Evolutionary conservation across 164 flowering plant species (phyloP).

Genomic region (Taxillus chinensis): DNA sequence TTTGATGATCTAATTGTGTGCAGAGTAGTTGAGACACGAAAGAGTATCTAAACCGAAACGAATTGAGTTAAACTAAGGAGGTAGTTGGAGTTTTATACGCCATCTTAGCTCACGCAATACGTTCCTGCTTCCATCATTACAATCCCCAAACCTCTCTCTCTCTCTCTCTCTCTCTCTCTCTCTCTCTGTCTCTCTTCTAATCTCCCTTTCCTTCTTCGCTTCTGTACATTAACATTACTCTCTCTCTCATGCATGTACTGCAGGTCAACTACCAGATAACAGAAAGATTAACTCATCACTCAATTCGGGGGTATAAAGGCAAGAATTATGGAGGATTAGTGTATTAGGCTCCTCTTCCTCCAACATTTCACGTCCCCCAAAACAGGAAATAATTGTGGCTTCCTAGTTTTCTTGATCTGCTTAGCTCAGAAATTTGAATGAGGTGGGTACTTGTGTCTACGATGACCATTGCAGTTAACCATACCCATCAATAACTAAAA

Average conservation of each 20-base stretch:
- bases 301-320: not conserved
- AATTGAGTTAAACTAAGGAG: slow-evolving; percentile 4
- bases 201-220: not conserved
- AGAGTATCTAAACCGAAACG: slow-evolving; percentile 8
- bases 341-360: not conserved
- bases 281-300: not conserved
- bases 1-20: not conserved
- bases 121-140: slow-evolving; percentile 21
- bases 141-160: not conserved
- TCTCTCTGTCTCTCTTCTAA: not conserved
- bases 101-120: slow-evolving; percentile 38
- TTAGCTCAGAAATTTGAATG: not conserved
- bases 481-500: slow-evolving; percentile 7
- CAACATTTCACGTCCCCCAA: slow-evolving; percentile 2
- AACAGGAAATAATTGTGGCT: not conserved
- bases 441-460: slow-evolving; percentile 4
- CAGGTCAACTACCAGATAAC: slow-evolving; percentile 40
- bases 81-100: slow-evolving; percentile 25
- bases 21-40: slow-evolving; percentile 27
- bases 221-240: not conserved
- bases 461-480: slow-evolving; percentile 11
- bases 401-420: too few relatives aligned
- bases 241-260: slow-evolving; percentile 35
- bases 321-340: not conserved
- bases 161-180: not conserved